phyloP scores from a whole-genome alignment of 192 early-diverging fungal genomes.

The Coemansia sp. region DNA sequence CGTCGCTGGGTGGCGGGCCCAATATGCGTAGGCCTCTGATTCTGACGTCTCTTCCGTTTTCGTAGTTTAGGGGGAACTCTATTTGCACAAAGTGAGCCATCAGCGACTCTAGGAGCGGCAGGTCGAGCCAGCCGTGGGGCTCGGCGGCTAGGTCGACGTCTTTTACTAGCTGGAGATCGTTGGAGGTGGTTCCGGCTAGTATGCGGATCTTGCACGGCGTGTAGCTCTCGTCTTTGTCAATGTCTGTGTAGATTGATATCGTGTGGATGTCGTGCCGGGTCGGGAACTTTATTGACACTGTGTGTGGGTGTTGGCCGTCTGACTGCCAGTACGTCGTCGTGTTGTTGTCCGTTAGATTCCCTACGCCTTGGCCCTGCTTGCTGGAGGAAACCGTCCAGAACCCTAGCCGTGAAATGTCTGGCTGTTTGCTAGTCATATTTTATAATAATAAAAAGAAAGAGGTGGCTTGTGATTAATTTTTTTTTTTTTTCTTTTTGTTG shows the following conservation, averaged over 20 bases:
- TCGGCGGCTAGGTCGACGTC: slow-evolving; percentile 16
- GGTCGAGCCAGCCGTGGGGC: slow-evolving; percentile 36
- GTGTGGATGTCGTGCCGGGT: slow-evolving; percentile 26
- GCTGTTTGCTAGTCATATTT: slow-evolving; percentile 1
- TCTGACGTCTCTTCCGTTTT: slow-evolving; percentile 44
- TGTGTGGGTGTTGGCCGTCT: slow-evolving; percentile 48
- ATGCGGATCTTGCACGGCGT: slow-evolving; percentile 38
- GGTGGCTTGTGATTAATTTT: not conserved
- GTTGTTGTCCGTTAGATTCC: slow-evolving; percentile 25
- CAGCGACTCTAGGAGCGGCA: slow-evolving; percentile 18
- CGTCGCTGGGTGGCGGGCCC: slow-evolving; percentile 26
- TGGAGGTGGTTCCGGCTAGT: slow-evolving; percentile 19
- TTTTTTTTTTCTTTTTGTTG: no score
- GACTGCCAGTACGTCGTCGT: slow-evolving; percentile 49
- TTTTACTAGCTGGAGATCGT: slow-evolving; percentile 30
- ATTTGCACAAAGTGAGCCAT: slow-evolving; percentile 36
- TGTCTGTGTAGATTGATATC: slow-evolving; percentile 29
- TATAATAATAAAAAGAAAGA: not conserved
- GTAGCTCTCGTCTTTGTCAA: slow-evolving; percentile 48
- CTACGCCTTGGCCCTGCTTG: slow-evolving; percentile 32
- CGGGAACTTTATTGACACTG: slow-evolving; percentile 24
- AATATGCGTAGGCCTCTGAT: slow-evolving; percentile 28
- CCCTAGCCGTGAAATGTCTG: slow-evolving; percentile 18
- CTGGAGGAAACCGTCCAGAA: slow-evolving; percentile 34
- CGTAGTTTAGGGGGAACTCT: slow-evolving; percentile 44